A percentile compares a stretch with the other conserved stretches of the same genome.
These are phyloP conservation scores for Carex arenaria DNA, from an alignment of 202 grass and related monocot genomes.

Conservation along the genomic window DNA sequence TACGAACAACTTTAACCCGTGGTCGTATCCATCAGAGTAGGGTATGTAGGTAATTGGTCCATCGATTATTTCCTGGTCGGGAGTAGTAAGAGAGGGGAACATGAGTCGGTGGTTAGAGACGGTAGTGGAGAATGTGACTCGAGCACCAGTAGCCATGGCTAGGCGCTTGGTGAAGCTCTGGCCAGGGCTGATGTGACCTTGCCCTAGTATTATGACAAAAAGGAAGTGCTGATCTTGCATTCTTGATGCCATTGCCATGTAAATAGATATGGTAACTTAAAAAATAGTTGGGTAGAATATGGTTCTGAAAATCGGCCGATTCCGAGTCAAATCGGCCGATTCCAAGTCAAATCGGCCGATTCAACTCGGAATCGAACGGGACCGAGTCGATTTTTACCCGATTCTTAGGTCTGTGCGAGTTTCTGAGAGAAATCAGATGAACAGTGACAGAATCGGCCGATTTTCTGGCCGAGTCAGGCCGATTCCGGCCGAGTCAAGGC, in stretches of 20 bases:
- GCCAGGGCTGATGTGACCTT: constrained; percentile 30
- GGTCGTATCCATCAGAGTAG: constrained; percentile 34
- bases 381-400: no score
- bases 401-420: no score
- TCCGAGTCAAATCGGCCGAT: no score
- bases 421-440: no score
- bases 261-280: no score
- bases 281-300: background rate
- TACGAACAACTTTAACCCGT: background rate
- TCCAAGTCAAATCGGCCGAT: no score
- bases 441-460: no score
- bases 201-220: background rate
- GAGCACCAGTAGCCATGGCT: background rate
- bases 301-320: no score
- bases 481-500: no score
- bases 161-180: constrained; percentile 19
- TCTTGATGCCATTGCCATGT: background rate
- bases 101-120: constrained; percentile 24
- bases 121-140: constrained; percentile 29
- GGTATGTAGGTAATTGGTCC: constrained; percentile 29
- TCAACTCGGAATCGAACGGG: no score
- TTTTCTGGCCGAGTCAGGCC: no score
- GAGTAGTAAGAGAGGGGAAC: constrained; percentile 14
- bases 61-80: background rate
- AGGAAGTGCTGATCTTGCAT: constrained; percentile 23